A percentile compares a stretch with the other conserved stretches of the same genome.
Conservation (phyloP, 2,329 filamentous ascomycete genomes). For the Colletotrichum sp. region DNA sequence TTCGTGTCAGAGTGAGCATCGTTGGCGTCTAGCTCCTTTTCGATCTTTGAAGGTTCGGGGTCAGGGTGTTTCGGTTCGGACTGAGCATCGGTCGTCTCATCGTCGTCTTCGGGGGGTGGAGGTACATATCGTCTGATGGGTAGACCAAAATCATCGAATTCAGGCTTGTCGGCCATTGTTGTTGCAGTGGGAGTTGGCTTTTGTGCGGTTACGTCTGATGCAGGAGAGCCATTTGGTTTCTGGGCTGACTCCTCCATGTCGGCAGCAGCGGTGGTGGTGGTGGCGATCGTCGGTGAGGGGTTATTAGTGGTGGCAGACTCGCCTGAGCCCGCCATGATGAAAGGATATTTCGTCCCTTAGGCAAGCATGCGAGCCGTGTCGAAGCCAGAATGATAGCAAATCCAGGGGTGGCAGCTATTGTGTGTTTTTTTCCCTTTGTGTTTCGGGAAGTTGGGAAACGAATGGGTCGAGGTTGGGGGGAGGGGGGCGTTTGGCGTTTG, state of each 20-base stretch:
- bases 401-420: neutral
- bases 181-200: conserved; percentile 29
- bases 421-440: conserved; percentile 5
- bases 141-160: conserved; percentile 75
- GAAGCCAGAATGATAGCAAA: neutral
- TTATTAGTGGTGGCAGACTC: conserved; percentile 10
- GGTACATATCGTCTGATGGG: conserved; percentile 60
- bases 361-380: conserved; percentile 4
- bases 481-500: neutral
- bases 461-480: neutral
- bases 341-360: conserved; percentile 2
- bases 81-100: conserved; percentile 3
- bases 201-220: conserved; percentile 28
- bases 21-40: conserved; percentile 1
- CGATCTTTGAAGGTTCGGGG: neutral
- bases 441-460: conserved; percentile 2
- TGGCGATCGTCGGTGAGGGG: neutral
- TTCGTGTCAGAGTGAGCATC: conserved; percentile 5
- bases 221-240: neutral
- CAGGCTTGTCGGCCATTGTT: conserved; percentile 40
- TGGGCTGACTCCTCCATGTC: conserved; percentile 25
- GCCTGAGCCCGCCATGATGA: conserved; percentile 20
- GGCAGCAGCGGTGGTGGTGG: conserved; percentile 21
- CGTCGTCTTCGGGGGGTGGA: conserved; percentile 25
- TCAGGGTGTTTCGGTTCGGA: neutral